Evolutionary conservation across 768 basidiomycete species (phyloP), one percentile per base, ranked within the genome.

Genomic region (Podaxis sp.): DNA sequence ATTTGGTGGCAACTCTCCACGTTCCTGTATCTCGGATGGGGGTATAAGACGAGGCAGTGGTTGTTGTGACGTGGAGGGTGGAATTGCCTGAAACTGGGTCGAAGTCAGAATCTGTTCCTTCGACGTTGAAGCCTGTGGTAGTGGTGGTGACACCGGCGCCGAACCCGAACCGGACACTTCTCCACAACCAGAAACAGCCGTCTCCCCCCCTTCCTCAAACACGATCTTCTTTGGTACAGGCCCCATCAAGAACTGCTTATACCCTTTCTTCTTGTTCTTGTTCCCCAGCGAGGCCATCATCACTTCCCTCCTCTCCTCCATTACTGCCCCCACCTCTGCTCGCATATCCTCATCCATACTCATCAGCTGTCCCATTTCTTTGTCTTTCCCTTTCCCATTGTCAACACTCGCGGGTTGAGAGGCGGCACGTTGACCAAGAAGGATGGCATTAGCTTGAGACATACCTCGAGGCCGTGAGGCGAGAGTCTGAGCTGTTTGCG

Each of bases 201-300:
- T 19, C 51, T 41, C 64, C 7, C 17, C 61, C n/a, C 41, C 49
- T 24, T 38, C 67, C 1, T 70, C 70, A 64, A 89, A 89, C 17
- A 84, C 74, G 60, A 90, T 87, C 72, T 85, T 89, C 41, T 69
- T 37, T 71, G 80, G 65, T 72, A 79, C 55, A 57, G 79, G 70
- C 41, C 74, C 53, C 15, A 73, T 66, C 72, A 87, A 78, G 6
- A 82, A 74, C 54, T 82, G 76, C 66, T 81, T 85, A 73, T 88
- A 90, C 19, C 85, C 85, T 61, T 83, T 87, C 50, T 82, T 84
- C 72, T 91, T 92, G 72, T 90, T 91, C 73, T 89, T 91, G 71
- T 89, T 91, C 49, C 83, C 78, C 22, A 90, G 72, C 0, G 83
- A 83, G 46, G 82, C 76, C 83, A 85, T 82, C 72, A 77, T 70